These are phyloP conservation scores for Neocatenulostroma microsporum DNA, from an alignment of 2,329 filamentous ascomycete species.

Conservation along the genomic window DNA sequence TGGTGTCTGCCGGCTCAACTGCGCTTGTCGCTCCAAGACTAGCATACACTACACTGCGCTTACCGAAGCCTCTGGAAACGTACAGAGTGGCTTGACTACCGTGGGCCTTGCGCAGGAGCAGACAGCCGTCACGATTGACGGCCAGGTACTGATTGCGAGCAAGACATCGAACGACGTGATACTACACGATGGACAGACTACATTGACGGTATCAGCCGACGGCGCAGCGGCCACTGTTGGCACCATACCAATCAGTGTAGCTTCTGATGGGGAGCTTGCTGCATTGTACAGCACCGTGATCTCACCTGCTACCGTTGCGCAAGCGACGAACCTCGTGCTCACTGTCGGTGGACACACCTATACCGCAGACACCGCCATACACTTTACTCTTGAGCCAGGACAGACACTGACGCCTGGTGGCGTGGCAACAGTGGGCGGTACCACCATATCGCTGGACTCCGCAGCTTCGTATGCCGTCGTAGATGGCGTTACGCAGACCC, in stretches of 20 bases:
- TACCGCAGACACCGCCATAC: slow-evolving; percentile 40
- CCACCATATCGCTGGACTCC: slow-evolving; percentile 33
- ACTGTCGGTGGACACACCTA: slow-evolving; percentile 34
- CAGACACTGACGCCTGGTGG: slow-evolving; percentile 32
- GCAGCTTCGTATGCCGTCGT: slow-evolving; percentile 35
- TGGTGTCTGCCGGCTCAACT: background rate
- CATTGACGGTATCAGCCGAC: slow-evolving; percentile 24
- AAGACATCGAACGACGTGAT: slow-evolving; percentile 1
- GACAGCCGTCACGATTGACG: slow-evolving; percentile 1
- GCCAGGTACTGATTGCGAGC: background rate
- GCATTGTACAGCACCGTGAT: background rate
- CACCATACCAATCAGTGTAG: background rate
- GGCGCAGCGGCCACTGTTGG: slow-evolving; percentile 26
- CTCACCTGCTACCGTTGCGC: no score
- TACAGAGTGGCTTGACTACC: no score
- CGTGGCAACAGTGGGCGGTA: slow-evolving; percentile 31
- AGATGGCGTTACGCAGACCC: slow-evolving; percentile 32
- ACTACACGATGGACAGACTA: background rate
- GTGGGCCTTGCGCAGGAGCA: no score
- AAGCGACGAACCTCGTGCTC: no score
- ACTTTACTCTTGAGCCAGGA: slow-evolving; percentile 36
- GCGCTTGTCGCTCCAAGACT: background rate
- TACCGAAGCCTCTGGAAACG: background rate
- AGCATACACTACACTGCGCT: background rate
- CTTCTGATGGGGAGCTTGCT: background rate